Conservation (phyloP, 1,284 basidiomycete species). For the Ceratorhiza oryzae-sativae region DNA sequence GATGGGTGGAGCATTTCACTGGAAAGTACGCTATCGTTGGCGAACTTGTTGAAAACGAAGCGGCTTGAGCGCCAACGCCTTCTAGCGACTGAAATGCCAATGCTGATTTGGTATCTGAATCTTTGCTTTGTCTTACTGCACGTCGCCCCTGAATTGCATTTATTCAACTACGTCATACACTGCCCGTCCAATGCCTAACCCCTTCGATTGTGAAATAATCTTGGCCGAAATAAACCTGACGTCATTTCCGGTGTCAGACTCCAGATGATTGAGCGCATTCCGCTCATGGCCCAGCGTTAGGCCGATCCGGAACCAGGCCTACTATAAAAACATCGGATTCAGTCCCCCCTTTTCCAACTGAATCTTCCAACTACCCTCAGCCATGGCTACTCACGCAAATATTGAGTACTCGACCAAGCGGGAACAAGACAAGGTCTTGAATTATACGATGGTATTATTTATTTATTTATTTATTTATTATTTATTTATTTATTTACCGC, state of each 20-base stretch:
- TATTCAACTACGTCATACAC: neutral
- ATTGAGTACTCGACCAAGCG: slow-evolving; percentile 28
- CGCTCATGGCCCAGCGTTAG: neutral
- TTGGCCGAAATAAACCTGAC: too few species aligned
- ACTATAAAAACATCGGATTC: neutral
- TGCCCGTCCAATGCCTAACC: too few species aligned
- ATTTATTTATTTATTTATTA: too few species aligned
- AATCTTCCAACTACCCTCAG: neutral
- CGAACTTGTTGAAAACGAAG: slow-evolving; percentile 77
- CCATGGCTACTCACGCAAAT: slow-evolving; percentile 26
- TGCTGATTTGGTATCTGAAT: neutral
- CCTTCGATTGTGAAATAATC: too few species aligned
- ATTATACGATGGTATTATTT: slow-evolving; percentile 37
- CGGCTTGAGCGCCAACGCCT: slow-evolving; percentile 47
- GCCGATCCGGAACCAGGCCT: neutral
- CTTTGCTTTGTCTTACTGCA: neutral
- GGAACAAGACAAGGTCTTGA: neutral
- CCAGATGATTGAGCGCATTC: too few species aligned
- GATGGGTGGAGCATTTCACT: slow-evolving; percentile 90
- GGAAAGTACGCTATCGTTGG: slow-evolving; percentile 89
- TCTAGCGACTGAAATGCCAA: neutral
- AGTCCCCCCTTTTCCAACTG: neutral
- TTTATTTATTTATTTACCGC: too few species aligned
- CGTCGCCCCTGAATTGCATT: neutral
- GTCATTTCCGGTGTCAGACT: too few species aligned